These are phyloP conservation scores for Ogataea hybrid DNA, from an alignment of 1,139 yeast genomes.

Conservation along the genomic window DNA sequence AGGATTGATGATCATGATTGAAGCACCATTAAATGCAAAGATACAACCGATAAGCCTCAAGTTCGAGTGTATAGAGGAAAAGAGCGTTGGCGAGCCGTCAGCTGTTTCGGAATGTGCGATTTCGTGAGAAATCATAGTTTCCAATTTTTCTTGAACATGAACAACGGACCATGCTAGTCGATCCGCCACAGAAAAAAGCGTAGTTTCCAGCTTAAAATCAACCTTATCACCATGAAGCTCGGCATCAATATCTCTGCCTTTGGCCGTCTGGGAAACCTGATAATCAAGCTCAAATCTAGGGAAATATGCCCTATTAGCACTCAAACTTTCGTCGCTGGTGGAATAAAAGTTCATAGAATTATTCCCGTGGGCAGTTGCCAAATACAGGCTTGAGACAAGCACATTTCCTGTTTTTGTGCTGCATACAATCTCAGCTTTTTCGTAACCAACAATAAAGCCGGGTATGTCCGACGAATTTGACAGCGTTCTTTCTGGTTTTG, in stretches of 20 bases:
- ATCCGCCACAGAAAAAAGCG: slow-evolving; percentile 25
- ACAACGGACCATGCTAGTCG: slow-evolving; percentile 23
- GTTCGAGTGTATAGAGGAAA: slow-evolving; percentile 23
- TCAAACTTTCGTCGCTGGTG: slow-evolving; percentile 38
- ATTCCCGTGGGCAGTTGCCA: slow-evolving; percentile 64
- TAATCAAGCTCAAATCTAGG: slow-evolving; percentile 66
- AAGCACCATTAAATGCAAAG: slow-evolving; percentile 68
- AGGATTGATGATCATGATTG: slow-evolving; percentile 51
- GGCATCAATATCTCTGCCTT: slow-evolving; percentile 38
- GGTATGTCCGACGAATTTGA: slow-evolving; percentile 40
- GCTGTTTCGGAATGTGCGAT: neutral
- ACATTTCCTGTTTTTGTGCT: slow-evolving; percentile 64
- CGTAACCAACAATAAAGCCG: slow-evolving; percentile 78
- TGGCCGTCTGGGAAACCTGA: slow-evolving; percentile 37
- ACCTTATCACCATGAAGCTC: slow-evolving; percentile 62
- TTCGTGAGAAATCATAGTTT: neutral
- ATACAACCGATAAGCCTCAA: slow-evolving; percentile 50
- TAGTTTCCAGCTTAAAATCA: slow-evolving; percentile 55
- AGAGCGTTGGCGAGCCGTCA: slow-evolving; percentile 3
- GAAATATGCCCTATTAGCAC: slow-evolving; percentile 59
- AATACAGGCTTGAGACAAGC: slow-evolving; percentile 60
- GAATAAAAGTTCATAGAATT: slow-evolving; percentile 49
- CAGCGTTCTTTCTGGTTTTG: slow-evolving; percentile 26
- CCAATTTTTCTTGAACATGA: slow-evolving; percentile 25
- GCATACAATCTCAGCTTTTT: slow-evolving; percentile 60